Conservation (phyloP, 2,329 filamentous ascomycete genomes). For the Xylariaceae sp. region DNA sequence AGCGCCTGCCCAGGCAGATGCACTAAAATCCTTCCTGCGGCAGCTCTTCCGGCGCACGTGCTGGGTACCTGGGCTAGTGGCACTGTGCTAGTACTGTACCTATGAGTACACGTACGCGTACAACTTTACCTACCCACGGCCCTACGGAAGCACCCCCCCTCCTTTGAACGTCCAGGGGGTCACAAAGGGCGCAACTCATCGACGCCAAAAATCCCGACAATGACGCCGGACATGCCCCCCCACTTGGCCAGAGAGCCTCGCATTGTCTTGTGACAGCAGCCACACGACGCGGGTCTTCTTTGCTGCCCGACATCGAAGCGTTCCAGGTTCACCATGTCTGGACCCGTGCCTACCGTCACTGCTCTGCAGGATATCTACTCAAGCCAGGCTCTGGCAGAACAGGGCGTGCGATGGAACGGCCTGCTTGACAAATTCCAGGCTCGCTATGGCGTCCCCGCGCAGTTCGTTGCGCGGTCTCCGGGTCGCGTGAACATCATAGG, state of each 20-base stretch:
- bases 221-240: not conserved
- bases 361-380: conserved; percentile 82
- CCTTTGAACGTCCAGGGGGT: no score
- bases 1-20: no score
- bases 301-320: not conserved
- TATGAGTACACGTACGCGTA: no score
- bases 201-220: not conserved
- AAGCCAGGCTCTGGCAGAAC: conserved; percentile 60
- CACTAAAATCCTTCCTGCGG: no score
- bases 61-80: no score
- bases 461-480: conserved; percentile 84
- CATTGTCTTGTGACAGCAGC: not conserved
- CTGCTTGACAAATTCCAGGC: conserved; percentile 68
- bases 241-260: conserved; percentile 4
- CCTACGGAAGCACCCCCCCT: no score
- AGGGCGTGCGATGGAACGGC: conserved; percentile 70
- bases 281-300: not conserved
- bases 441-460: conserved; percentile 64
- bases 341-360: conserved; percentile 66
- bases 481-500: conserved; percentile 97
- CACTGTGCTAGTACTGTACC: no score
- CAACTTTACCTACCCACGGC: no score
- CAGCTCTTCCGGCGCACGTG: no score
- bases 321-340: conserved; percentile 42
- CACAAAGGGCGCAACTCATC: not conserved